Base-by-base conservation (phyloP, 768 basidiomycete genomes). In the Phylloporus rhodoxanthus region DNA sequence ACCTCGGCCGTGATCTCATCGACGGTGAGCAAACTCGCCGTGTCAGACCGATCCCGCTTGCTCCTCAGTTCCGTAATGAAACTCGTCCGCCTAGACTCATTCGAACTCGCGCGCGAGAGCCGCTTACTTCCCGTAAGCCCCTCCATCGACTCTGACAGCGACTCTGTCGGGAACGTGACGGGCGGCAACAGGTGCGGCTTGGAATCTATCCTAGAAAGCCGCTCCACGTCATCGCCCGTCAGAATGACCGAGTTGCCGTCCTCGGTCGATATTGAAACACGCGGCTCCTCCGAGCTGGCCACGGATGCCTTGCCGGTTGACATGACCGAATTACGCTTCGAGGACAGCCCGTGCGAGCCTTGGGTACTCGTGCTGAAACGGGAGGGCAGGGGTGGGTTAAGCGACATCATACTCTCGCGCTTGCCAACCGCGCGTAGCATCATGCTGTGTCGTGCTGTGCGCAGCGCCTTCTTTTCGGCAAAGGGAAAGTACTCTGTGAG, bases 1-100 rank as follows among this genome's bases (percentile, higher is more conserved):
- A 99, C 88, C 61, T 95, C 88, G 9, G 91, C 93, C 0, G 96
- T 97, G 60, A 99, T 96, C 69, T 99, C 92, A 61, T 99, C 95
- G 20, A 99, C 90, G 0, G 95, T 99, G 68, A 97, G 77, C 59
- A 97, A 70, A 57, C 89, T 92, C 4, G 90, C 91, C 8, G 91
- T 91, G 61, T 95, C 92, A 0, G 87, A 88, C 33, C 79, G 75
- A 59, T 96, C 91, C 19, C 87, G 82, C 64, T 83, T 88, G 65
- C 81, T 87, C 52, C 88, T 75, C 48, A 91, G 65, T 61, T 91
- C 89, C 1, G 84, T 86, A 72, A 88, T 85, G 64, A 81, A 85
- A 62, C 89, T 91, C 73, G 84, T 77, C 5, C 90, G 81, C 56
- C 78, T 80, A 36, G 73, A 79, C 14, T 65, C 70, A 29, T 66